Evolutionary conservation across 495 filamentous ascomycete species (phyloP).

Genomic region (Pseudoneurospora amorphoporcata): DNA sequence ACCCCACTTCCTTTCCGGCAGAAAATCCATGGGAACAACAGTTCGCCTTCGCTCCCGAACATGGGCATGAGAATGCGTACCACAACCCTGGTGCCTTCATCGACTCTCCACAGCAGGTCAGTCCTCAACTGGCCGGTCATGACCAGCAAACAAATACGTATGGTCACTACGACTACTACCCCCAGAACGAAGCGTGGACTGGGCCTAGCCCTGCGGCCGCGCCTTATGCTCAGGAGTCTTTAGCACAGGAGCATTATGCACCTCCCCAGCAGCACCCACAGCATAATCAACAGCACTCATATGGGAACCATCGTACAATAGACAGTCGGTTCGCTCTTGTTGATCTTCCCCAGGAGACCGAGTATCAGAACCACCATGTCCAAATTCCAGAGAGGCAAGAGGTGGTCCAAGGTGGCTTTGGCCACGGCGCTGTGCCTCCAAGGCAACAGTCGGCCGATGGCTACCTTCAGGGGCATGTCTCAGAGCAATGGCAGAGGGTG

Average conservation of each 20-base stretch:
- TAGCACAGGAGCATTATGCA: background rate
- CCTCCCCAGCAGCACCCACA: background rate
- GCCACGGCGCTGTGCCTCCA: background rate
- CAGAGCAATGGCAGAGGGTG: conserved; percentile 14
- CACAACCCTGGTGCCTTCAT: conserved; percentile 14
- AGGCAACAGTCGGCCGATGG: conserved; percentile 4
- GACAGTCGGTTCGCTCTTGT: conserved; percentile 15
- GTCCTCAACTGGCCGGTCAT: conserved; percentile 13
- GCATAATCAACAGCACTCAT: conserved; percentile 6
- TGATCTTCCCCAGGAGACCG: conserved; percentile 5
- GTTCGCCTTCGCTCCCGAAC: conserved; percentile 11
- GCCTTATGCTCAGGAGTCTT: conserved; percentile 11
- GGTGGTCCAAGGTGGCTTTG: conserved; percentile 7
- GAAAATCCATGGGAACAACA: conserved; percentile 17
- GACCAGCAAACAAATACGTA: conserved; percentile 11
- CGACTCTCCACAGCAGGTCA: conserved; percentile 4
- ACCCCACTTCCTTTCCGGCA: conserved; percentile 9
- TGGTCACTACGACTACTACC: conserved; percentile 10
- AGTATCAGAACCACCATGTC: conserved; percentile 10
- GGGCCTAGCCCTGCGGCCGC: conserved; percentile 3
- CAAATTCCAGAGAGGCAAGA: conserved; percentile 9
- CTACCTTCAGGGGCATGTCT: conserved; percentile 8
- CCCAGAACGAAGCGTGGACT: conserved; percentile 13
- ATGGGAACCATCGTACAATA: conserved; percentile 6
- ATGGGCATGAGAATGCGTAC: conserved; percentile 10